A percentile compares a stretch with the other conserved stretches of the same genome.
Evolutionary conservation across 305 asterid genomes (phyloP).

Genomic region (Fraxinus angustifolia): DNA sequence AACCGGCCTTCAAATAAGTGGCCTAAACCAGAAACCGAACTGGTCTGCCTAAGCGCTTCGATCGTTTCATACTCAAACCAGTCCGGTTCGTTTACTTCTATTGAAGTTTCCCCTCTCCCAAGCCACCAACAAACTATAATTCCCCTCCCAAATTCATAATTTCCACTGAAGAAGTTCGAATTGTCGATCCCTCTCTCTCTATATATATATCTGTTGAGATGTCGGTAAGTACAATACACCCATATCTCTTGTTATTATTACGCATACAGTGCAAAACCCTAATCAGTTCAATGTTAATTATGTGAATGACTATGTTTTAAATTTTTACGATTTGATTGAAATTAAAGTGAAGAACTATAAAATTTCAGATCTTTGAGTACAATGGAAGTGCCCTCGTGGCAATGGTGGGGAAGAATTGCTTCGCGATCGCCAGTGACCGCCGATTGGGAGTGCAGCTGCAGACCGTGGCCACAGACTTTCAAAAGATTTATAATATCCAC

Average conservation of each 20-base stretch:
- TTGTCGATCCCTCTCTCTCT: neutral
- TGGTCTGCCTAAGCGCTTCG: neutral
- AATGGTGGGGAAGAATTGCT: constrained; percentile 96
- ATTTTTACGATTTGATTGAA: constrained; percentile 5
- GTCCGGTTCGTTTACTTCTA: neutral
- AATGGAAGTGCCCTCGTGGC: constrained; percentile 98
- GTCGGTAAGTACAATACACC: constrained; percentile 38
- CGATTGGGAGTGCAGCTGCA: constrained; percentile 88
- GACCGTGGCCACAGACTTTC: constrained; percentile 83
- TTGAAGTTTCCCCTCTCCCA: constrained; percentile 25
- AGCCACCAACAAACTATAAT: constrained; percentile 12
- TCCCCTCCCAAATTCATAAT: neutral
- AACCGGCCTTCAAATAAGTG: no score
- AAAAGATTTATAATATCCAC: constrained; percentile 73
- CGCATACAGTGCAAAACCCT: constrained; percentile 19
- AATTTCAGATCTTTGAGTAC: constrained; percentile 82
- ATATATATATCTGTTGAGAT: constrained; percentile 19
- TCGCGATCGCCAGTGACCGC: constrained; percentile 92
- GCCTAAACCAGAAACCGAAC: neutral
- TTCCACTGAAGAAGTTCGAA: neutral
- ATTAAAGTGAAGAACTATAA: neutral
- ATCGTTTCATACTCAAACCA: neutral
- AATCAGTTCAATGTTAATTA: neutral
- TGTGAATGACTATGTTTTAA: neutral
- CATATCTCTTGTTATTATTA: neutral